These are phyloP conservation scores for Daldinia eschscholtzii DNA, from an alignment of 2,329 filamentous ascomycete species.

Conservation along the genomic window DNA sequence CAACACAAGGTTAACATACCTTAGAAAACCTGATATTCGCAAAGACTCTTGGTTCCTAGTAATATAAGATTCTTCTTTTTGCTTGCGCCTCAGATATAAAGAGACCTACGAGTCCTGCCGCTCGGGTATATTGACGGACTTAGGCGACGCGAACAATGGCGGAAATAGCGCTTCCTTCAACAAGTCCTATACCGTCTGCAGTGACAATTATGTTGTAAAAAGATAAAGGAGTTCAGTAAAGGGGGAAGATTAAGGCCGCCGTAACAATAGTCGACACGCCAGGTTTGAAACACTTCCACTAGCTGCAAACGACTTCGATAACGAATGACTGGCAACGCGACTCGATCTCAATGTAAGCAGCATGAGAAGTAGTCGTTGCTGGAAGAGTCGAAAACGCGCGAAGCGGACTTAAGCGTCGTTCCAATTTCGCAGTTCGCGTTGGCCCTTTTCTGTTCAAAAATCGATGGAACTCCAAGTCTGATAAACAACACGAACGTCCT, in stretches of 20 bases:
- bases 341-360: slow-evolving; percentile 40
- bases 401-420: slow-evolving; percentile 25
- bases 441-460: slow-evolving; percentile 21
- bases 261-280: slow-evolving; percentile 10
- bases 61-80: not conserved
- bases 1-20: slow-evolving; percentile 19
- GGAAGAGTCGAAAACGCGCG: slow-evolving; percentile 29
- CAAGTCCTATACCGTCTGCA: not conserved
- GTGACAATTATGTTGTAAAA: slow-evolving; percentile 7
- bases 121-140: not conserved
- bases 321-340: slow-evolving; percentile 42
- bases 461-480: slow-evolving; percentile 34
- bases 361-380: slow-evolving; percentile 36
- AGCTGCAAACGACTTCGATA: slow-evolving; percentile 29
- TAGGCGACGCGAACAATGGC: not conserved
- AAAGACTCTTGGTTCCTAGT: not conserved
- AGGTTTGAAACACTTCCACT: slow-evolving; percentile 23
- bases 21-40: slow-evolving; percentile 20
- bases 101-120: not conserved
- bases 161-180: not conserved
- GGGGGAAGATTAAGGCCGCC: slow-evolving; percentile 8
- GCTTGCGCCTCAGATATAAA: not conserved
- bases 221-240: slow-evolving; percentile 11
- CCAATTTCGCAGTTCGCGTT: slow-evolving; percentile 17
- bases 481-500: slow-evolving; percentile 29